Base-by-base conservation (phyloP, 345 rosid genomes). In the Brassica incana region DNA sequence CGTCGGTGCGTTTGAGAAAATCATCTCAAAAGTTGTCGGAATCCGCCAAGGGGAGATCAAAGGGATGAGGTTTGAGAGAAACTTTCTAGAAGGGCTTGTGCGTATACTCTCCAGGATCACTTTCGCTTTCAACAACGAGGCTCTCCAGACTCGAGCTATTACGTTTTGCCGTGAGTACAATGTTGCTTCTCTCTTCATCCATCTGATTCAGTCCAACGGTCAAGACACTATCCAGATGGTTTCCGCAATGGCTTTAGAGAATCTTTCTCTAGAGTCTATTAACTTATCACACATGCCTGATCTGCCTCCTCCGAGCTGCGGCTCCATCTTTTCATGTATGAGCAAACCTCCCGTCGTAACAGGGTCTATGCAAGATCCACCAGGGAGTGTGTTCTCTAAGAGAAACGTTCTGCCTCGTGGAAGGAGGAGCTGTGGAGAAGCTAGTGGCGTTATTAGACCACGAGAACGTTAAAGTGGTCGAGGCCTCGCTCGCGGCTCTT, bases 171-270 rank as follows among this genome's bases (percentile, higher is more conserved):
- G 92, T 3, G 92, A 90, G 62, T 65, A 87, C 84, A 73, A 85
- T 77, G 88, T 95, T 33, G 88, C 98, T 5, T 82, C 87, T 11
- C 76, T 83, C 77, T 95, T 95, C 84, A 80, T 90, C 77, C 87
- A 90, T 11, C 83, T 95, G 80, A 91, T 95, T 77, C 97, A 90
- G 72, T 71, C 86, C 69, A 95, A 88, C 74, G 96, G 93, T 75
- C 91, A 88, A 30, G 98, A 92, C 72, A 84, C 82, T 63, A 88
- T 91, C 62, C 99, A 95, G 87, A 86, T 87, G 92, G 86, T 85
- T 78, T 92, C 99, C 56, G 97, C 99, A 60, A 72, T 83, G 75
- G 98, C 98, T 58, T 76, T 95, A 79, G 99, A 95, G 90, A 95
- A 95, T 80, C 83, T 95, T 20, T 90, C 97, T 6, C 88, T 82